phyloP scores from a whole-genome alignment of 139 green algal species.

The Chlorella sp. region DNA sequence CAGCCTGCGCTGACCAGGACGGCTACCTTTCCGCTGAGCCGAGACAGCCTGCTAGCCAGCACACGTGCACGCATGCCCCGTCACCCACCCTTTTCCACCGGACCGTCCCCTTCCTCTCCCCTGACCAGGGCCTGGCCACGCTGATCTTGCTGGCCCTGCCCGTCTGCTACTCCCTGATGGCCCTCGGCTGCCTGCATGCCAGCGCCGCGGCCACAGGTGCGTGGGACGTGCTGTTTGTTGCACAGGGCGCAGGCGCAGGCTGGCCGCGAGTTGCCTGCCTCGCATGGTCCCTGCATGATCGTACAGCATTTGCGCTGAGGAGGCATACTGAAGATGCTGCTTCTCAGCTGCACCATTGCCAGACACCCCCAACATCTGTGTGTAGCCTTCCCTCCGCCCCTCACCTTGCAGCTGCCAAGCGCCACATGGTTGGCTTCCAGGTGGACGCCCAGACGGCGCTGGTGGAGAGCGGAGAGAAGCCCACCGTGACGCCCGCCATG shows the following conservation, averaged over 20 bases:
- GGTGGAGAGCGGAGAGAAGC: slow-evolving; percentile 41
- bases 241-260: background rate
- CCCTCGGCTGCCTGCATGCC: slow-evolving; percentile 11
- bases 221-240: background rate
- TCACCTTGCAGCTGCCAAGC: slow-evolving; percentile 25
- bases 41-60: no score
- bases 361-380: no score
- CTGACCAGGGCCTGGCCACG: slow-evolving; percentile 17
- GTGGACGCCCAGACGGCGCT: slow-evolving; percentile 46
- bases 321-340: no score
- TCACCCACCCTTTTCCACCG: background rate
- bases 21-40: no score
- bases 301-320: no score
- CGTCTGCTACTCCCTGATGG: slow-evolving; percentile 30
- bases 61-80: no score
- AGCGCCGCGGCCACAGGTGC: background rate
- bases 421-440: slow-evolving; percentile 27
- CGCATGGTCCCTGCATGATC: no score
- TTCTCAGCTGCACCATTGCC: no score
- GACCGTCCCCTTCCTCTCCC: background rate
- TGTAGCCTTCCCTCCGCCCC: no score
- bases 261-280: no score
- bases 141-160: slow-evolving; percentile 13
- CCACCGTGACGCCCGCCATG: slow-evolving; percentile 39
- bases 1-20: background rate